phyloP scores from a whole-genome alignment of 306 rosid species.

The Prinsepia uniflora region DNA sequence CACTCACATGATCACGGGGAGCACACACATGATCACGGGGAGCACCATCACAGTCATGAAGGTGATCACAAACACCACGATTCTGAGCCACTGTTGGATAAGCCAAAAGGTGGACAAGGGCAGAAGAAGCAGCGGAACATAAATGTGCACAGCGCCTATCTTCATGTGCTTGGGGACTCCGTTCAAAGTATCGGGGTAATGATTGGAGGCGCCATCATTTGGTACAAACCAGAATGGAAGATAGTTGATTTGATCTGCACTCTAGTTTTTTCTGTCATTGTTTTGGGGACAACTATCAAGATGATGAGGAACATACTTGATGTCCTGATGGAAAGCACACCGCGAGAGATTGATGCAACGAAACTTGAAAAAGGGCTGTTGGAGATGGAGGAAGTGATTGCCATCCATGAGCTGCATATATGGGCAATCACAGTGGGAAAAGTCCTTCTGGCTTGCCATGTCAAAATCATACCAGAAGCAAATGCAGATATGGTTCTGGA shows the following conservation, averaged over 20 bases:
- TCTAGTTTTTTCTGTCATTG: conserved; percentile 55
- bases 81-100: conserved; percentile 43
- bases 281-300: conserved; percentile 60
- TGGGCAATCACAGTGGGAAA: conserved; percentile 84
- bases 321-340: conserved; percentile 78
- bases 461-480: conserved; percentile 71
- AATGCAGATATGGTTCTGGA: conserved; percentile 65
- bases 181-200: conserved; percentile 72
- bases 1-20: conserved; percentile 29
- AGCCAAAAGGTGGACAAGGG: conserved; percentile 25
- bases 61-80: conserved; percentile 21
- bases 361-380: conserved; percentile 53
- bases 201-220: conserved; percentile 76
- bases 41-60: conserved; percentile 24
- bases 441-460: conserved; percentile 71
- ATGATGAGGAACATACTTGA: conserved; percentile 70
- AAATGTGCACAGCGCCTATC: conserved; percentile 74
- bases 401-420: conserved; percentile 74
- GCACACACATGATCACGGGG: conserved; percentile 7
- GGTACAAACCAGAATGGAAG: conserved; percentile 64
- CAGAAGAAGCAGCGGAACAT: conserved; percentile 51
- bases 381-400: conserved; percentile 72
- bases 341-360: conserved; percentile 70
- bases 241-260: conserved; percentile 71
- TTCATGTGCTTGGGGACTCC: conserved; percentile 76